phyloP scores from a whole-genome alignment of 1,139 yeast species.

The Hemisphaericaspora subhashii region DNA sequence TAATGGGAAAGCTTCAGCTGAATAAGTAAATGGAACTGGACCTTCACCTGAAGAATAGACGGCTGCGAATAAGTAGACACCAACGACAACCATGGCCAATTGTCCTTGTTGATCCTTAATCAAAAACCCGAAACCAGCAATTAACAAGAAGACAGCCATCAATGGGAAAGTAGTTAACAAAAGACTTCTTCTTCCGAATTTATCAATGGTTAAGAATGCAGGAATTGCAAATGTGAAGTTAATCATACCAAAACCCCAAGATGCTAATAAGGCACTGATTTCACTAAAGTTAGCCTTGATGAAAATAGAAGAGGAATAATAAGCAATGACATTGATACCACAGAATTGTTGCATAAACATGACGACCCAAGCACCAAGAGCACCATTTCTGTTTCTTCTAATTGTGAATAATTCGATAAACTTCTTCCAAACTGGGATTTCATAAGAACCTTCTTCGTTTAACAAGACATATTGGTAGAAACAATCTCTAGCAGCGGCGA shows the following conservation, averaged over 20 bases:
- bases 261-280: constrained; percentile 67
- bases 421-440: constrained; percentile 52
- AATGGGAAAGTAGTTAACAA: constrained; percentile 74
- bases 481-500: constrained; percentile 74
- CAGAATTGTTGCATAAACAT: constrained; percentile 94
- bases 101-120: constrained; percentile 36
- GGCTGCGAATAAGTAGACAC: constrained; percentile 71
- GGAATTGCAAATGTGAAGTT: constrained; percentile 83
- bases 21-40: constrained; percentile 87
- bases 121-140: constrained; percentile 79
- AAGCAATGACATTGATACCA: constrained; percentile 87
- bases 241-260: constrained; percentile 84
- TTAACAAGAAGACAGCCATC: constrained; percentile 63
- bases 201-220: constrained; percentile 79
- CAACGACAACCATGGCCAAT: constrained; percentile 63
- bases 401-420: constrained; percentile 58
- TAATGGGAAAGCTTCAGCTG: constrained; percentile 82
- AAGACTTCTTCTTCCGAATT: constrained; percentile 72
- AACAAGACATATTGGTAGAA: constrained; percentile 70
- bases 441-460: constrained; percentile 62
- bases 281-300: constrained; percentile 63
- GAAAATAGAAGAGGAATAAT: constrained; percentile 75
- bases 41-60: constrained; percentile 88
- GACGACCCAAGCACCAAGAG: constrained; percentile 75
- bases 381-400: constrained; percentile 82